Conservation (phyloP, 805 yeast genomes). For the Candida qinlingensis region DNA sequence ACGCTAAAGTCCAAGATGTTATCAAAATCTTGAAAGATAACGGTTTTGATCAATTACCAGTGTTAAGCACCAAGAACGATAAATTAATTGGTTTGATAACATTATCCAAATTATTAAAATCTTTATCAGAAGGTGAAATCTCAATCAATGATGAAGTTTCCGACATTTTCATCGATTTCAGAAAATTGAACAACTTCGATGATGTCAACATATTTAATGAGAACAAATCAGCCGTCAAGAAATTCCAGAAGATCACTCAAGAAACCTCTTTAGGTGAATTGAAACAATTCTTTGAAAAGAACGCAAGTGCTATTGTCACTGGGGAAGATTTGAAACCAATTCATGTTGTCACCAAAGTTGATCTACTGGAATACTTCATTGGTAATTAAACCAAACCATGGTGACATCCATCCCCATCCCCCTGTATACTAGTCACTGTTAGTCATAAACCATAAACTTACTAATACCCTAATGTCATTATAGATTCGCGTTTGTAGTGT, state of each 20-base stretch:
- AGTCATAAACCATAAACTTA: no score
- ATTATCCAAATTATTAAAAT: conserved; percentile 63
- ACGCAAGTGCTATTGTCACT: conserved; percentile 79
- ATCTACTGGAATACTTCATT: conserved; percentile 51
- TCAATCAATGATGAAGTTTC: conserved; percentile 50
- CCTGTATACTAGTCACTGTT: no score
- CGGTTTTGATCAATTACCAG: conserved; percentile 85
- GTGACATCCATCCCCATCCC: no score
- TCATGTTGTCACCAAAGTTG: conserved; percentile 85
- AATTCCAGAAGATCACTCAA: conserved; percentile 60
- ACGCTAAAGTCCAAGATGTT: conserved; percentile 57
- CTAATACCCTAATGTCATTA: no score
- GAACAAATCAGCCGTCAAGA: conserved; percentile 57
- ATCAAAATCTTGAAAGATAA: conserved; percentile 65
- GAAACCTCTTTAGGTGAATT: conserved; percentile 62
- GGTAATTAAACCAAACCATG: conserved; percentile 4
- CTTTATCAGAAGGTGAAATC: conserved; percentile 55
- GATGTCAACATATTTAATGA: conserved; percentile 59
- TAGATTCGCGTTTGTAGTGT: no score
- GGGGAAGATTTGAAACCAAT: conserved; percentile 65
- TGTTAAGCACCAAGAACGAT: conserved; percentile 40
- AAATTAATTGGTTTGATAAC: conserved; percentile 74
- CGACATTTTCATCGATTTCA: conserved; percentile 67
- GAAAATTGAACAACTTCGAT: conserved; percentile 56
- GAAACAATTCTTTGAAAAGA: conserved; percentile 76